These are phyloP conservation scores for Bromus sterilis DNA, from an alignment of 176 grass and related monocot species.

Conservation along the genomic window DNA sequence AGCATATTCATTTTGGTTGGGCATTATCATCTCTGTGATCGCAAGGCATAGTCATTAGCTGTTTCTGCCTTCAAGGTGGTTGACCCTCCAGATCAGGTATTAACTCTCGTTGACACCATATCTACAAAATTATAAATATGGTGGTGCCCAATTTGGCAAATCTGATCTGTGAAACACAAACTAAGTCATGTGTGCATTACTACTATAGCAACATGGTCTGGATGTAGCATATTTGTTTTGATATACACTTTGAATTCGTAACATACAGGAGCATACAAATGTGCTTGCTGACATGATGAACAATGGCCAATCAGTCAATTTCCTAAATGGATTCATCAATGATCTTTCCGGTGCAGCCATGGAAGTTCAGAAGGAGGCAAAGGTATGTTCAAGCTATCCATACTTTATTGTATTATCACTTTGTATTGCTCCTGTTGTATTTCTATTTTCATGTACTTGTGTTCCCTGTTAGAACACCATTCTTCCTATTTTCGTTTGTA, in stretches of 20 bases:
- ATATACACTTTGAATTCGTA: neutral
- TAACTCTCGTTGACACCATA: neutral
- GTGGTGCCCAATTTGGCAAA: neutral
- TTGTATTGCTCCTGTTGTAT: neutral
- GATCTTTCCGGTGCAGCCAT: constrained; percentile 46
- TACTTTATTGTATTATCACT: neutral
- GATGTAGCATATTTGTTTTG: neutral
- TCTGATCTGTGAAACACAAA: neutral
- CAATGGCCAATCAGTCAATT: constrained; percentile 26
- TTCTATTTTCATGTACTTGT: neutral
- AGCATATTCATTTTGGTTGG: neutral
- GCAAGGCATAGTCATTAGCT: neutral
- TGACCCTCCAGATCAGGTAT: neutral
- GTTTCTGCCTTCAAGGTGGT: neutral
- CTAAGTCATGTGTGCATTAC: neutral
- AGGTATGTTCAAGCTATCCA: constrained; percentile 31
- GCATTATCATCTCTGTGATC: neutral
- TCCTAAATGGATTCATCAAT: constrained; percentile 46
- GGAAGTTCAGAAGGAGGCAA: constrained; percentile 51
- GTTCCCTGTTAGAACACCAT: neutral
- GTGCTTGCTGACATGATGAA: constrained; percentile 32
- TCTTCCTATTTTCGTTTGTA: neutral
- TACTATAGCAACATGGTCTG: neutral
- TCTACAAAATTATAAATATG: neutral
- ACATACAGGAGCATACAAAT: constrained; percentile 56